These are phyloP conservation scores for Elongisporangium undulatum DNA, from an alignment of 352 stramenopile genomes.

Conservation along the genomic window DNA sequence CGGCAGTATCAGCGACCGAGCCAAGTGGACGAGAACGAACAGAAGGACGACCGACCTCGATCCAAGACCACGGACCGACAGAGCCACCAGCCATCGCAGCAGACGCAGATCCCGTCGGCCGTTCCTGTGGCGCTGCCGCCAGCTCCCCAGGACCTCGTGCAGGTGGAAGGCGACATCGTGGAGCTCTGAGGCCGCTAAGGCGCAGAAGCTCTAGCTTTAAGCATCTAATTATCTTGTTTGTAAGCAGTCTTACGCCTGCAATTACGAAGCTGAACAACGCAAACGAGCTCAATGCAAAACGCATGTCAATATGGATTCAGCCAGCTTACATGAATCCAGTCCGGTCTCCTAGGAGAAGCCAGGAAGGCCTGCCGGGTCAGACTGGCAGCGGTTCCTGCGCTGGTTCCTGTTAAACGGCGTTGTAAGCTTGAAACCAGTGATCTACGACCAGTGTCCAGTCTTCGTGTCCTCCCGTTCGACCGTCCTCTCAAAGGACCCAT, in stretches of 20 bases:
- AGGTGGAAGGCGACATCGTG: conserved; percentile 60
- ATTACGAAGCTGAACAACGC: too few species aligned
- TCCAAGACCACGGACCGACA: background rate
- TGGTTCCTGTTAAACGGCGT: too few species aligned
- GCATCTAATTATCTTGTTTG: background rate
- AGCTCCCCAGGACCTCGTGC: conserved; percentile 38
- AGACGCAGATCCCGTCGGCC: conserved; percentile 12
- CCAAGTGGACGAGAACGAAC: background rate
- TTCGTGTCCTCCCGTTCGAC: too few species aligned
- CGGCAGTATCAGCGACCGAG: background rate
- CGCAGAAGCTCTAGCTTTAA: background rate
- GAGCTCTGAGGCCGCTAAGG: conserved; percentile 26
- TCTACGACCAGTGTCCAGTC: too few species aligned
- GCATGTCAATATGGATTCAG: background rate
- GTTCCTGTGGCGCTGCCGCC: conserved; percentile 24
- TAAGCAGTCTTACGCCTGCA: too few species aligned
- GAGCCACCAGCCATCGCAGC: background rate
- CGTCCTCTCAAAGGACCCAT: background rate
- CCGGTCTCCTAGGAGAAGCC: too few species aligned
- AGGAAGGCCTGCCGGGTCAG: too few species aligned
- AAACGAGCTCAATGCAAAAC: background rate
- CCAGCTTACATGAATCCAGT: too few species aligned
- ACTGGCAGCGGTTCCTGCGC: too few species aligned
- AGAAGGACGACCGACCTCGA: background rate
- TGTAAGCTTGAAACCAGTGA: too few species aligned